A percentile compares a stretch with the other conserved stretches of the same genome.
phyloP scores from a whole-genome alignment of 2,329 filamentous ascomycete species.

The Dactylellina parvicollis region DNA sequence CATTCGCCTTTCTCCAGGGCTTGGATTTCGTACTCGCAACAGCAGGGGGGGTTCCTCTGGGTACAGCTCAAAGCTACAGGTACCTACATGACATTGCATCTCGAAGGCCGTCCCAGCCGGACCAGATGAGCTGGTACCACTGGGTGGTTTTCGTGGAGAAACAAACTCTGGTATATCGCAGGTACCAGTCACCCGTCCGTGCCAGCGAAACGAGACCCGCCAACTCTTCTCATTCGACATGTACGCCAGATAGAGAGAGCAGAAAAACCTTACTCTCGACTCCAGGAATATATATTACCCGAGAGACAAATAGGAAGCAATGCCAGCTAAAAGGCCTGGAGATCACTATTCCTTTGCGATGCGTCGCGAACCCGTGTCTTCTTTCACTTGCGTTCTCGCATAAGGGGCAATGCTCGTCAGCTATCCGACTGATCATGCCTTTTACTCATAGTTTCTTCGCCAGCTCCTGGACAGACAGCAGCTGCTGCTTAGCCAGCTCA shows the following conservation, averaged over 20 bases:
- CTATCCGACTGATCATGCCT: constrained; percentile 11
- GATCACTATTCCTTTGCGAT: constrained; percentile 26
- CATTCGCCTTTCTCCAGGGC: no score
- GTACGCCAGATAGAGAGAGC: no score
- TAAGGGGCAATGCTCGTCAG: constrained; percentile 35
- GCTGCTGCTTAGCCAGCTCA: neutral
- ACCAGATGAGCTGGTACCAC: constrained; percentile 53
- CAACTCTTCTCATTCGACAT: no score
- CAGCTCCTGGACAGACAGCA: neutral
- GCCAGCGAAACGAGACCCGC: no score
- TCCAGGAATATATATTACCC: constrained; percentile 46
- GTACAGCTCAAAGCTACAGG: constrained; percentile 41
- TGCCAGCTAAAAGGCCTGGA: constrained; percentile 27
- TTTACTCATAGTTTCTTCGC: no score
- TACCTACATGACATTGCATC: constrained; percentile 54
- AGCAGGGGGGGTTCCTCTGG: constrained; percentile 16
- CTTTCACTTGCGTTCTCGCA: constrained; percentile 10
- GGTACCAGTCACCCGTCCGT: constrained; percentile 1
- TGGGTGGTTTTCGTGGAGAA: constrained; percentile 5
- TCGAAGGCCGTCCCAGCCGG: constrained; percentile 13
- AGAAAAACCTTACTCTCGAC: neutral
- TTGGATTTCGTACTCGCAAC: neutral
- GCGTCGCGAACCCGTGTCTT: neutral
- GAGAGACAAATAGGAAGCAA: constrained; percentile 48
- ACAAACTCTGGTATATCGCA: neutral